Conservation (phyloP, 495 filamentous ascomycete genomes). For the Podospora fimiseda region DNA sequence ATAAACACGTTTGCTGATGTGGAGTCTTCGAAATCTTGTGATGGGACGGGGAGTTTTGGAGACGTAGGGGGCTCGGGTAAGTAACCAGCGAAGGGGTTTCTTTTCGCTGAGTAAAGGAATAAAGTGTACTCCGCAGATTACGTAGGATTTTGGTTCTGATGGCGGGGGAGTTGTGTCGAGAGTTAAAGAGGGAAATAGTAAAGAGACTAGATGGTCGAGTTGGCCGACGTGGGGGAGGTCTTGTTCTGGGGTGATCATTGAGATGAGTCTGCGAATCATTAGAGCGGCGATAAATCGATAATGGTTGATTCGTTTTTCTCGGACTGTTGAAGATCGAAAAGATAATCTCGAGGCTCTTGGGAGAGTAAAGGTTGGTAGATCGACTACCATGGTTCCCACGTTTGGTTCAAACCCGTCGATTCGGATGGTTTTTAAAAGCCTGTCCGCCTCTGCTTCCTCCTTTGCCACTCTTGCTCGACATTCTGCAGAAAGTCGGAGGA, state of each 20-base stretch:
- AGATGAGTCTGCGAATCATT: conserved; percentile 32
- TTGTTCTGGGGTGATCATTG: conserved; percentile 33
- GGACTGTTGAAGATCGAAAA: conserved; percentile 13
- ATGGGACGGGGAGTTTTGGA: conserved; percentile 21
- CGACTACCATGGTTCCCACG: conserved; percentile 36
- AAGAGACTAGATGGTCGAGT: conserved; percentile 30
- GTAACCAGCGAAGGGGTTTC: conserved; percentile 32
- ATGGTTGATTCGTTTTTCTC: conserved; percentile 23
- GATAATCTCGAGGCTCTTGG: conserved; percentile 9
- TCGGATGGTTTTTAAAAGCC: conserved; percentile 23
- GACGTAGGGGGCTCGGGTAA: conserved; percentile 34
- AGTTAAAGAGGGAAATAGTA: conserved; percentile 31
- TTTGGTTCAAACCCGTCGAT: conserved; percentile 36
- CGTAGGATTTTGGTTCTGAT: conserved; percentile 40
- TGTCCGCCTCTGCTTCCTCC: conserved; percentile 31
- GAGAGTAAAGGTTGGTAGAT: conserved; percentile 28
- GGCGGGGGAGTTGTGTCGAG: conserved; percentile 4
- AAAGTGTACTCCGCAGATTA: conserved; percentile 49
- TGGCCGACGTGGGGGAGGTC: conserved; percentile 24
- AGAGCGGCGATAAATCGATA: conserved; percentile 35
- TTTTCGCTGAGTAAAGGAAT: conserved; percentile 32
- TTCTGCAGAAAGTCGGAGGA: conserved; percentile 49
- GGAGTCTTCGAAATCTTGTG: conserved; percentile 11
- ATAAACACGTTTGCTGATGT: conserved; percentile 3
- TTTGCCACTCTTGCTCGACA: conserved; percentile 23